Conservation (phyloP, 2,329 filamentous ascomycete genomes). For the Monilinia fructigena region DNA sequence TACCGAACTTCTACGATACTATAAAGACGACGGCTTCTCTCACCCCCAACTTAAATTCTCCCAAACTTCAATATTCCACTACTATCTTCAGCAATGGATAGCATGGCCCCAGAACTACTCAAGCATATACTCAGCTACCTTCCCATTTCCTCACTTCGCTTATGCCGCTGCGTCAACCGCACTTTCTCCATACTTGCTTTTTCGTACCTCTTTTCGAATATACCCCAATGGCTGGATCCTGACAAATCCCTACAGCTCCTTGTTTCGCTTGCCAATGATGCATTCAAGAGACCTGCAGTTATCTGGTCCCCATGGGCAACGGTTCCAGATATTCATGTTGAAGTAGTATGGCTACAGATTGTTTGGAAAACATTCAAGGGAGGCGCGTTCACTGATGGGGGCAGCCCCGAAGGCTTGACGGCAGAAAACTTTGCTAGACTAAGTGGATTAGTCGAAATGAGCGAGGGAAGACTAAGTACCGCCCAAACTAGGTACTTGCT, state of each 20-base stretch:
- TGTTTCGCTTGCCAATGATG: background rate
- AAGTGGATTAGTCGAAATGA: slow-evolving; percentile 31
- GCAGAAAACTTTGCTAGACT: slow-evolving; percentile 29
- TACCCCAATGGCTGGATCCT: slow-evolving; percentile 29
- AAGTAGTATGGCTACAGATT: slow-evolving; percentile 27
- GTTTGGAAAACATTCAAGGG: slow-evolving; percentile 27
- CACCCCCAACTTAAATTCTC: background rate
- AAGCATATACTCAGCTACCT: slow-evolving; percentile 27
- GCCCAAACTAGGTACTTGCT: slow-evolving; percentile 33
- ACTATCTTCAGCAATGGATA: slow-evolving; percentile 22
- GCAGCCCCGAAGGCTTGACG: slow-evolving; percentile 19
- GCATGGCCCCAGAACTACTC: slow-evolving; percentile 30
- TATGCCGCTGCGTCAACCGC: slow-evolving; percentile 27
- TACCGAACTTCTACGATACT: background rate
- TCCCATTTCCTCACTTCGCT: slow-evolving; percentile 25
- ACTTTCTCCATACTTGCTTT: slow-evolving; percentile 25
- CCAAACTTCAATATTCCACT: background rate
- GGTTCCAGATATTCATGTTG: slow-evolving; percentile 23
- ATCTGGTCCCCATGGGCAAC: slow-evolving; percentile 23
- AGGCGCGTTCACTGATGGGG: background rate
- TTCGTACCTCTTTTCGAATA: slow-evolving; percentile 27
- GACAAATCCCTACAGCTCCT: slow-evolving; percentile 14
- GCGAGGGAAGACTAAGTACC: slow-evolving; percentile 28
- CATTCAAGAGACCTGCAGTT: background rate
- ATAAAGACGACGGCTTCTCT: slow-evolving; percentile 1